Evolutionary conservation across 176 grass and related monocot genomes (phyloP), one percentile per base, ranked within the genome.

Genomic region (Rhynchospora breviuscula): DNA sequence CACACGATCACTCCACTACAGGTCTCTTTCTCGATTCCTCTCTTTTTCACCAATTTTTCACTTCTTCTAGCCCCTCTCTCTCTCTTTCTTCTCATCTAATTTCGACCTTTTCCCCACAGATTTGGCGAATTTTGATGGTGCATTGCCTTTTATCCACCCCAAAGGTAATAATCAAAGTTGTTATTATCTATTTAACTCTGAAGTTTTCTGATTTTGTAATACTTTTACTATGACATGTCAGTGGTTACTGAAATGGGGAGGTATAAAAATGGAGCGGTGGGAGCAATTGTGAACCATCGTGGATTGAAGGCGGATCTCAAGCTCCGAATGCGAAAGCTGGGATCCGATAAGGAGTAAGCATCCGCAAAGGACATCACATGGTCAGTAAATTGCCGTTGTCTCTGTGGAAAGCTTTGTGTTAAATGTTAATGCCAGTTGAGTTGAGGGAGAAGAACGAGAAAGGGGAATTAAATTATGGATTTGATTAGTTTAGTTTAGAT

Each of bases 1-100:
- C 94, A 64, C 94, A 85, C 65, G 90, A 97, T 61, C 94, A 43
- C 29, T 79, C 93, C 80, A 47, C 82, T 70, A 40, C 70, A 73
- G 91, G 91, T 86, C 46, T 52, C 10, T 7, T 53, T 78, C 52
- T n/a, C n/a, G n/a, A n/a, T n/a, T n/a, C n/a, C n/a, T n/a, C 71
- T 79, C 11, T 79, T 52, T 40, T 29, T 52, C 6, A 54, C 72
- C 29, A 7, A 7, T 29, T 17, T 17, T 17, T 17, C 3, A 3
- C 45, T 59, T 65, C 4, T 23, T 48, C 7, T 35, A 59, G 9
- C 45, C 45, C 5, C 22, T 75, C 4, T 67, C n/a, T 21, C 59
- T 61, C 5, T 57, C 14, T 10, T 75, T 70, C 18, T 25, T 29
- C 7, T 72, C 21, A 9, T 73, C n/a, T 52, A 17, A 19, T 26